phyloP scores from a whole-genome alignment of 2,329 filamentous ascomycete species.

The Penicillium expansum region DNA sequence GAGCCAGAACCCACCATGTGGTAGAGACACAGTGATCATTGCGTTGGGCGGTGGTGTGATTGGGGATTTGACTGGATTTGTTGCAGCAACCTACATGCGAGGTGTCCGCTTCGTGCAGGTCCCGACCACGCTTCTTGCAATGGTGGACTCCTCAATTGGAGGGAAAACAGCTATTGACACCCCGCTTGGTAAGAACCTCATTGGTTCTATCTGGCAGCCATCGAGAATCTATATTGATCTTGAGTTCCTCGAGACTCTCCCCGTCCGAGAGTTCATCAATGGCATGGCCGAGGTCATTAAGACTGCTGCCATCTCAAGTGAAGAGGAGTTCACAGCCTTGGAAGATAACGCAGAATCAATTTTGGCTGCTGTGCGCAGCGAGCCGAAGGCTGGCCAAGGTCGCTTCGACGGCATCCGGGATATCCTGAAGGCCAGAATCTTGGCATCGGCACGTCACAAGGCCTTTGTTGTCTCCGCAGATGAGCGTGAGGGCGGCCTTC shows the following conservation, averaged over 20 bases:
- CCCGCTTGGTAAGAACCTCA: conserved; percentile 90
- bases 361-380: conserved; percentile 66
- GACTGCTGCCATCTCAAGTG: conserved; percentile 95
- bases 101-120: conserved; percentile 95
- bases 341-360: conserved; percentile 79
- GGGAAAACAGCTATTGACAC: conserved; percentile 98
- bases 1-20: conserved; percentile 75
- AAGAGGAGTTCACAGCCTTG: conserved; percentile 76
- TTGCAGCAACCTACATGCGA: conserved; percentile 97
- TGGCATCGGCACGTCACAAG: conserved; percentile 90
- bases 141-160: conserved; percentile 98
- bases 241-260: conserved; percentile 84
- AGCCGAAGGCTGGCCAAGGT: conserved; percentile 53
- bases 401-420: conserved; percentile 69
- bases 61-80: conserved; percentile 96
- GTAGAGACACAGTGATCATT: conserved; percentile 89
- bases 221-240: conserved; percentile 92
- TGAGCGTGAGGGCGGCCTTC: conserved; percentile 87
- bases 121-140: conserved; percentile 87
- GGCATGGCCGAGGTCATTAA: conserved; percentile 98
- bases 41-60: conserved; percentile 95
- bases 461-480: conserved; percentile 91
- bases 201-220: conserved; percentile 96
- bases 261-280: conserved; percentile 91
- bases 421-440: conserved; percentile 73